Base-by-base conservation (phyloP, 1,284 basidiomycete species). In the Rhodotorula sp. region DNA sequence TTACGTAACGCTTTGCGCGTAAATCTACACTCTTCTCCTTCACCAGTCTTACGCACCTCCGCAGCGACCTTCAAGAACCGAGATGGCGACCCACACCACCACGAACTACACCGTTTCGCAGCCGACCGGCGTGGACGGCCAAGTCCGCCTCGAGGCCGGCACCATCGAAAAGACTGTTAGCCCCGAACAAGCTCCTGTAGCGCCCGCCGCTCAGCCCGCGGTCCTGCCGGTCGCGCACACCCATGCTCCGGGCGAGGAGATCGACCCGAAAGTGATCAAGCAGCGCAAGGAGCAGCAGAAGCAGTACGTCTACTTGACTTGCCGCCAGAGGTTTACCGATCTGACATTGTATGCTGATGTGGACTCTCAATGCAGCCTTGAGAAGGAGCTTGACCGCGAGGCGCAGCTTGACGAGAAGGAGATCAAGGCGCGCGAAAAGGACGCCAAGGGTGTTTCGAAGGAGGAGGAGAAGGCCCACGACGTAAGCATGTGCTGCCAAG, bases 261-360 rank as follows among this genome's bases (percentile, higher is more conserved):
- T 54, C 53, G 53, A 54, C 53, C 17, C n/a, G 53, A 54, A 54
- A 18, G 53, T 54, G 12, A n/a, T 54, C 26, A 54, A 54, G 53
- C n/a, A n/a, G 53, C 53, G 53, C 53, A 54, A 54, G 53, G 53
- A 54, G 53, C 53, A 54, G 53, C 53, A 54, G 53, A 54, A 54
- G 53, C 53, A 54, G 53, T 54, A n/a, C 26, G 53, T 54, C 26
- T 6, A 15, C 51, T 3, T 3, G n/a, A 6, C 51, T n/a, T 29
- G 10, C 14, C n/a, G n/a, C 10, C n/a, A 8, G 4, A 14, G n/a
- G 51, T 22, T 12, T 48, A 15, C 5, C 46, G 22, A 48, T 48
- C 4, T 15, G 46, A 48, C 15, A 48, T 12, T 48, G 51, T 26
- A 15, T 15, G 51, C 51, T 53, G 51, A 53, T n/a, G 22, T 26